Evolutionary conservation across 2,329 filamentous ascomycete genomes (phyloP).

Genomic region (Hypoxylon sp.): DNA sequence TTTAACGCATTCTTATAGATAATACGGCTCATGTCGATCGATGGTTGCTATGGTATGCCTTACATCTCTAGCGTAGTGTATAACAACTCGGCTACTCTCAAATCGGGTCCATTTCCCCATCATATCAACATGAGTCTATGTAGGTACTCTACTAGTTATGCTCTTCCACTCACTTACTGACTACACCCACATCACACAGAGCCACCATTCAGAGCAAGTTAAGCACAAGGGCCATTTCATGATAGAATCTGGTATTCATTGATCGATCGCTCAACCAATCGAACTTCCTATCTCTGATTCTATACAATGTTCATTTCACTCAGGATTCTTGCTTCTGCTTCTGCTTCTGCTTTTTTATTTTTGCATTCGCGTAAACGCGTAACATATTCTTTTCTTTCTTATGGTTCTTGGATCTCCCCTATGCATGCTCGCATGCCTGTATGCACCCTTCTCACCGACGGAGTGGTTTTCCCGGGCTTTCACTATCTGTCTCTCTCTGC

Average conservation of each 20-base stretch:
- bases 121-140: too few species aligned
- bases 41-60: background rate
- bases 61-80: background rate
- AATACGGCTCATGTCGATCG: background rate
- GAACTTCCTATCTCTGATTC: constrained; percentile 38
- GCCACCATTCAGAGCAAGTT: background rate
- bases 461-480: background rate
- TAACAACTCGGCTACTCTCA: background rate
- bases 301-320: constrained; percentile 36
- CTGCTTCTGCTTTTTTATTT: background rate
- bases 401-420: background rate
- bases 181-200: background rate
- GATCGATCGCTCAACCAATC: constrained; percentile 9
- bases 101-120: background rate
- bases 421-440: constrained; percentile 1
- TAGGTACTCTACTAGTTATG: too few species aligned
- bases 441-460: background rate
- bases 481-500: background rate
- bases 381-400: constrained; percentile 2
- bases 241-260: constrained; percentile 41
- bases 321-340: background rate
- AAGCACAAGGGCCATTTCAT: constrained; percentile 10
- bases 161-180: background rate
- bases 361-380: background rate
- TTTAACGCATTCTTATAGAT: background rate